Base-by-base conservation (phyloP, 345 rosid genomes). In the Dipteronia sinensis region DNA sequence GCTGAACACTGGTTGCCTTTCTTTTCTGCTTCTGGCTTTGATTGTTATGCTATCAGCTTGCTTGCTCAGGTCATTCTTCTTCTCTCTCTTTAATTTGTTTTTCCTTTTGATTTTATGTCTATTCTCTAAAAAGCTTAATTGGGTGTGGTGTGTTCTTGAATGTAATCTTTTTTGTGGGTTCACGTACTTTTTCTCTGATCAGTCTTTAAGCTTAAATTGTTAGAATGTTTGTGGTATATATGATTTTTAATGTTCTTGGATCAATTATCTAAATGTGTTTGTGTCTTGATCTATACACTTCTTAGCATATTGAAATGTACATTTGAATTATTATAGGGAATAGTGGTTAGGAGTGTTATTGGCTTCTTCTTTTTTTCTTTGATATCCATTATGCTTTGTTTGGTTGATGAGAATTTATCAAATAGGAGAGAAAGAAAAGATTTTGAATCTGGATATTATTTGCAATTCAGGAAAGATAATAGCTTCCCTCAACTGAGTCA, bases 1-100 rank as follows among this genome's bases (percentile, higher is more conserved):
- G 97, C 94, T 83, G 98, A 90, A 77, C 83, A 90, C 65, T 95
- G 98, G 98, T 77, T 95, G 77, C 91, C 97, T 58, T 92, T 92
- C 88, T 93, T 95, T 78, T 89, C 98, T 61, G 79, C 76, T 78
- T 87, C 74, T 72, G 98, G 98, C 25, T 95, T 85, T 79, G 98
- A 92, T 79, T 89, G 93, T 86, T 93, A 87, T 65, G 97, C 97
- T 72, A 25, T 92, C 71, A 93, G 98, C 84, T 86, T 93, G 79
- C 83, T 92, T 84, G 97, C 84, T 76, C 98, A 92, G 97, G 98
- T 93, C 63, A 71, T 34, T 34, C 38, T 27, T 31, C 58, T 73
- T 56, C 46, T 42, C 46, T 42, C 46, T 7, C 10, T 40, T 0
- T 19, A 11, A 15, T 3, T 16, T 22, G 38, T 13, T 47, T 8